Percentiles rank a stretch among this genome's conserved stretches.
These are phyloP conservation scores for Cardamine chenopodiifolia DNA, from an alignment of 345 rosid genomes.

Conservation along the genomic window DNA sequence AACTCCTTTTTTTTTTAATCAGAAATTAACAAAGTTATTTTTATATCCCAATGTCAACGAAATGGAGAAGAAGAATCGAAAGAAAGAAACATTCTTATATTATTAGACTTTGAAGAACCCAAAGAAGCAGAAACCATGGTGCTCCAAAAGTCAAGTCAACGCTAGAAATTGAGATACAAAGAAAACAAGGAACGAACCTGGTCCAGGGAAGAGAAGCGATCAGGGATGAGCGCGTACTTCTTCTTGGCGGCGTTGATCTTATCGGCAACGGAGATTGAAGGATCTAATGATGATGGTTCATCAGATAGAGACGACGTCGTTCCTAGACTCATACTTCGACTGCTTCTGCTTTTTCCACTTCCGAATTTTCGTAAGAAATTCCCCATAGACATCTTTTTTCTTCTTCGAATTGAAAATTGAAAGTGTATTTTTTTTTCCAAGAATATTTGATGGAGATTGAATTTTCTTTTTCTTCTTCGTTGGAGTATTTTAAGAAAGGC, in stretches of 20 bases:
- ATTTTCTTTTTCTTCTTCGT: background rate
- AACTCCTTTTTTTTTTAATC: background rate
- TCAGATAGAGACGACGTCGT: constrained; percentile 9
- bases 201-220: constrained; percentile 41
- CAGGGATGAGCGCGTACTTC: constrained; percentile 45
- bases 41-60: constrained; percentile 25
- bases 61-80: background rate
- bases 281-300: constrained; percentile 14
- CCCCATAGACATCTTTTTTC: constrained; percentile 32
- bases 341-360: constrained; percentile 31
- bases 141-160: constrained; percentile 35
- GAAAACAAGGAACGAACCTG: constrained; percentile 32
- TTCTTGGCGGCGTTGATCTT: constrained; percentile 28
- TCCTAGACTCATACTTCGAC: background rate
- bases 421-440: background rate
- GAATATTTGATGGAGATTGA: background rate
- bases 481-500: background rate
- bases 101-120: constrained; percentile 14
- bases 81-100: background rate
- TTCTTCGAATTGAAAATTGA: background rate
- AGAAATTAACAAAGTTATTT: background rate
- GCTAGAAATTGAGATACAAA: background rate
- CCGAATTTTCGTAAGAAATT: constrained; percentile 30
- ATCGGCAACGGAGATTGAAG: constrained; percentile 21
- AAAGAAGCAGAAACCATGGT: too few species aligned